Base-by-base conservation (phyloP, 768 basidiomycete genomes). In the Phanerodontia chrysosporium region DNA sequence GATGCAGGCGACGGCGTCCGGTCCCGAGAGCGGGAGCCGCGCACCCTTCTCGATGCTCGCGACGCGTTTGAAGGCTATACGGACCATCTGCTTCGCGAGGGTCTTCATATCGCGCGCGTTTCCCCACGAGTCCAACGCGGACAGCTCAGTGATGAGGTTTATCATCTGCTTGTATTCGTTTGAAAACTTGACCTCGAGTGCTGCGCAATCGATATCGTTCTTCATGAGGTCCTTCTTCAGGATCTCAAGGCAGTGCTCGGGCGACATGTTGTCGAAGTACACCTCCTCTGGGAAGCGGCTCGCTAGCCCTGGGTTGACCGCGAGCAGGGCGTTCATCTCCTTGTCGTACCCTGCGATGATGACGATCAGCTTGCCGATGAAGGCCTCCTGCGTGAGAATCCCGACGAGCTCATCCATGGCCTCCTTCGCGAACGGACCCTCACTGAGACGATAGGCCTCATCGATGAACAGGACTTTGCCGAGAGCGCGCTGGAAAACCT, bases 371-470 rank as follows among this genome's bases (percentile, higher is more conserved):
- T 86, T 87, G 21, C 76, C 73, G 62, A 77, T 76, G 72, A 79
- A 89, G 44, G 69, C 73, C 1, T 83, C 79, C 45, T 84, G 75
- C 0, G 87, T 89, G 58, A 89, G 74, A 1, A 84, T 67, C 7
- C 79, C 80, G 9, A 89, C 87, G 27, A 89, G 67, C 62, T 89
- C 88, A 67, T 89, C 88, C 29, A 87, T 78, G 7, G 87, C 88
- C 67, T 89, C 88, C 66, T 85, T 77, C 1, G 86, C 84, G 62
- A 87, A 89, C 0, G 74, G 80, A 0, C 86, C 86, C 49, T 85
- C 75, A 8, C 76, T 68, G 13, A 89, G 74, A 25, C 86, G 75
- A 63, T 89, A 89, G 0, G 87, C 87, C 61, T 89, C 87, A 55
- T 89, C 87, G 53, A 89, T 76, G 72, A 89, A 89, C 0, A 89